phyloP scores from a whole-genome alignment of 495 filamentous ascomycete genomes.

The Apodospora peruviana region DNA sequence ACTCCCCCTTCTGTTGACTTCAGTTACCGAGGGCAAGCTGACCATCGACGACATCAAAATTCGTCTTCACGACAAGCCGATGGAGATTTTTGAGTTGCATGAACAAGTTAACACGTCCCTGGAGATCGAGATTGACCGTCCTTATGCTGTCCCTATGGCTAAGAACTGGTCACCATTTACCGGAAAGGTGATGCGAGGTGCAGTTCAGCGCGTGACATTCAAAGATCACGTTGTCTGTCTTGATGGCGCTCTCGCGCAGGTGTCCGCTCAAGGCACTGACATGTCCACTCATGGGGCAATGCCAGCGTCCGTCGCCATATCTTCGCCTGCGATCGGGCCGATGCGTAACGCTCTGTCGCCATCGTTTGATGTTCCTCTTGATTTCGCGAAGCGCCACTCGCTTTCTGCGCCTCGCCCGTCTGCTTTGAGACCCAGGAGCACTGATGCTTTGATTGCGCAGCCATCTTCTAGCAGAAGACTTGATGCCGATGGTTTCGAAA shows the following conservation, averaged over 20 bases:
- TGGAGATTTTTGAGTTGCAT: slow-evolving; percentile 81
- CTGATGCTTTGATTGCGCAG: slow-evolving; percentile 3
- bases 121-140: slow-evolving; percentile 69
- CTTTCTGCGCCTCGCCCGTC: slow-evolving; percentile 12
- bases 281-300: slow-evolving; percentile 67
- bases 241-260: slow-evolving; percentile 57
- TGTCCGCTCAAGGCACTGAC: slow-evolving; percentile 59
- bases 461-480: slow-evolving; percentile 9
- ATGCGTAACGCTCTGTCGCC: slow-evolving; percentile 33
- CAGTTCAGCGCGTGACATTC: slow-evolving; percentile 75
- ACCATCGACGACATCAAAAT: slow-evolving; percentile 67
- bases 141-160: slow-evolving; percentile 52
- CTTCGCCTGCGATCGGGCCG: slow-evolving; percentile 51
- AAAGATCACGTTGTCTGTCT: slow-evolving; percentile 71
- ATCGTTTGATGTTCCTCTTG: slow-evolving; percentile 18
- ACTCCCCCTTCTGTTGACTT: slow-evolving; percentile 71
- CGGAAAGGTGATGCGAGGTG: slow-evolving; percentile 64
- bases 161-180: slow-evolving; percentile 69
- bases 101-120: slow-evolving; percentile 70
- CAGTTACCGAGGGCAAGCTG: slow-evolving; percentile 68
- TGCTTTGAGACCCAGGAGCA: slow-evolving; percentile 9
- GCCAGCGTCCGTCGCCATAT: slow-evolving; percentile 36
- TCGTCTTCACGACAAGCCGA: slow-evolving; percentile 74
- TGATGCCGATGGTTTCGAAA: slow-evolving; percentile 46
- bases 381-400: slow-evolving; percentile 18